Conservation (phyloP, 108 stramenopile species). For the Cyclotella sp. region DNA sequence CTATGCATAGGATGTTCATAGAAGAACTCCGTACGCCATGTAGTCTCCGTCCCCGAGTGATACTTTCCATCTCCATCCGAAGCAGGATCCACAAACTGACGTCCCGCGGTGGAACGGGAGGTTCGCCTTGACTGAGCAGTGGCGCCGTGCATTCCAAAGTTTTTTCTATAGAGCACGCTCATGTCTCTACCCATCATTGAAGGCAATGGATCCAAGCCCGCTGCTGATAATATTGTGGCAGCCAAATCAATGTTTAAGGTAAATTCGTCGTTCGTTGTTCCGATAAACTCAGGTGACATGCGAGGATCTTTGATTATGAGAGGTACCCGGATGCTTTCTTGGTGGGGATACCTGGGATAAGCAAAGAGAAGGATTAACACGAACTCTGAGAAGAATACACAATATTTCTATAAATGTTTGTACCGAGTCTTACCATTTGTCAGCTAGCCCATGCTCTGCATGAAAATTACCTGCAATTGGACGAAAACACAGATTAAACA, state of each 20-base stretch:
- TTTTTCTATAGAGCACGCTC: conserved; percentile 60
- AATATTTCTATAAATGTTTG: no score
- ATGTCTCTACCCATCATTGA: conserved; percentile 76
- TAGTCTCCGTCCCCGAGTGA: conserved; percentile 49
- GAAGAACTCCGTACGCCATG: conserved; percentile 82
- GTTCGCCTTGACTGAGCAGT: conserved; percentile 36
- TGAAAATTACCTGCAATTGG: conserved; percentile 47
- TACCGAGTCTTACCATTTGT: conserved; percentile 57
- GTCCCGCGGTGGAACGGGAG: conserved; percentile 11
- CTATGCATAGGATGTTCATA: conserved; percentile 71
- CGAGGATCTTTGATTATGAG: conserved; percentile 76
- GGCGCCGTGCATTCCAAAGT: conserved; percentile 27
- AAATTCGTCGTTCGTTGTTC: conserved; percentile 61
- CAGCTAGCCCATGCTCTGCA: conserved; percentile 75
- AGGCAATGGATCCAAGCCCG: conserved; percentile 55
- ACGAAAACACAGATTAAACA: not conserved
- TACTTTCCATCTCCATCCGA: conserved; percentile 50
- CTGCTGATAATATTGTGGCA: conserved; percentile 70
- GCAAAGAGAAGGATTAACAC: not conserved
- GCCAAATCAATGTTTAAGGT: conserved; percentile 76
- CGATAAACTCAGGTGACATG: conserved; percentile 55
- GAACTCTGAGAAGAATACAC: no score
- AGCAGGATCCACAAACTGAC: conserved; percentile 38
- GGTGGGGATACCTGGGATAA: conserved; percentile 52
- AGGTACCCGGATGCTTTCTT: conserved; percentile 77